A percentile compares a stretch with the other conserved stretches of the same genome.
Conservation (phyloP, 192 early-diverging fungal species). For the Kappamyces sp. region DNA sequence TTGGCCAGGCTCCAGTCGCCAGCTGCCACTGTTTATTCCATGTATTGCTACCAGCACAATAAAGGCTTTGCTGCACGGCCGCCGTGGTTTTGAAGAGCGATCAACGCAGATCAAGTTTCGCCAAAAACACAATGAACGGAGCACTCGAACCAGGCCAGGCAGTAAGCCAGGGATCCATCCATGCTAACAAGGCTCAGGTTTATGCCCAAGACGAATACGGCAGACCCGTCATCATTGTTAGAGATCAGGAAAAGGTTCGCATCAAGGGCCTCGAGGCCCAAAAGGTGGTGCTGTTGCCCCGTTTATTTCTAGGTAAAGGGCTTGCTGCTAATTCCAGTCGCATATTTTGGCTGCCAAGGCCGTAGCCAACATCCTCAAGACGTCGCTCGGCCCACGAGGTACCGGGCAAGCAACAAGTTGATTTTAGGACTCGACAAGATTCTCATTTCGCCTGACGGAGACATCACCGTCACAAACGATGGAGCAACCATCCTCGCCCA, state of each 20-base stretch:
- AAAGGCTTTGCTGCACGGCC: too few species aligned
- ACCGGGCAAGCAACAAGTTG: conserved; percentile 6
- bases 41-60: too few species aligned
- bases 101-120: too few species aligned
- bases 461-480: conserved; percentile 99
- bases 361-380: conserved; percentile 95
- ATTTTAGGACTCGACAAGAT: conserved; percentile 94
- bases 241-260: conserved; percentile 91
- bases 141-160: conserved; percentile 10
- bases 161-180: neutral
- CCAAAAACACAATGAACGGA: neutral
- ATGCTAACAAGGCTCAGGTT: conserved; percentile 37
- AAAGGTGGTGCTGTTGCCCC: conserved; percentile 59
- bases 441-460: conserved; percentile 97
- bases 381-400: conserved; percentile 96
- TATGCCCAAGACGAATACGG: conserved; percentile 96
- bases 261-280: conserved; percentile 89
- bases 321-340: conserved; percentile 53
- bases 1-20: too few species aligned
- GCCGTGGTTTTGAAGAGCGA: too few species aligned
- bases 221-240: conserved; percentile 96
- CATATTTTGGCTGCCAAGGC: conserved; percentile 97
- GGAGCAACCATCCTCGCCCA: conserved; percentile 96
- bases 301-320: neutral
- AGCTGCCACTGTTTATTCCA: too few species aligned